Evolutionary conservation across 2,329 filamentous ascomycete species (phyloP).

Genomic region (Alternaria tenuissima): DNA sequence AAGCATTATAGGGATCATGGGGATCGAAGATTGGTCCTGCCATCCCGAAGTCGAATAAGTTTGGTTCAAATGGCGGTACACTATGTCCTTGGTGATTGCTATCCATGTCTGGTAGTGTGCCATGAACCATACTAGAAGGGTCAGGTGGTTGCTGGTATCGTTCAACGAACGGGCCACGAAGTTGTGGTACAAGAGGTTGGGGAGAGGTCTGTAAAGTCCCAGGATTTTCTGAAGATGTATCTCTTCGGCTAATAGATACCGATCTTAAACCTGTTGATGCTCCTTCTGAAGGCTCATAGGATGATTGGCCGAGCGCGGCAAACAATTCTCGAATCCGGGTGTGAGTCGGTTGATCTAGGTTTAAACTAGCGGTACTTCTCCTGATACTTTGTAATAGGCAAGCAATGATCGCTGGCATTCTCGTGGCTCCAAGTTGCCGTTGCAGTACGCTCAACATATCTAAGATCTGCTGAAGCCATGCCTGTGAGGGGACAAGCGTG

Average conservation of each 20-base stretch:
- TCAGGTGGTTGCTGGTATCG: constrained; percentile 10
- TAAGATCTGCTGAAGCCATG: constrained; percentile 27
- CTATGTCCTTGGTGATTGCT: constrained; percentile 4
- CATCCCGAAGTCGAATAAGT: constrained; percentile 15
- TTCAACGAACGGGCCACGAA: constrained; percentile 5
- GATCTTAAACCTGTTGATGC: not conserved
- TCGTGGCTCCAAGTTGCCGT: constrained; percentile 31
- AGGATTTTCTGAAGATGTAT: constrained; percentile 5
- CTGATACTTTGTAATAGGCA: constrained; percentile 33
- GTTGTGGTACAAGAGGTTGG: constrained; percentile 14
- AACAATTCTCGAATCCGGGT: constrained; percentile 22
- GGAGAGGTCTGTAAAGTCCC: constrained; percentile 19
- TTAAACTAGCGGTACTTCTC: constrained; percentile 17
- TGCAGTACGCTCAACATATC: constrained; percentile 17
- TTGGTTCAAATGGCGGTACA: constrained; percentile 12
- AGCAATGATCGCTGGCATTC: constrained; percentile 35
- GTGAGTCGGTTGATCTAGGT: constrained; percentile 22
- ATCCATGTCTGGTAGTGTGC: constrained; percentile 34
- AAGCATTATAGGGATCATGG: constrained; percentile 37
- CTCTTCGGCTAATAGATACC: not conserved
- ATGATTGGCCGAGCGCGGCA: constrained; percentile 21
- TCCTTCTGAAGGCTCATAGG: not conserved
- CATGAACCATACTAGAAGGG: constrained; percentile 27
- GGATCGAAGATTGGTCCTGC: constrained; percentile 7
- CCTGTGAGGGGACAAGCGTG: constrained; percentile 30